Percentiles rank a stretch among this genome's conserved stretches.
Conservation (phyloP, 2,329 filamentous ascomycete species). For the Cladophialophora immunda region DNA sequence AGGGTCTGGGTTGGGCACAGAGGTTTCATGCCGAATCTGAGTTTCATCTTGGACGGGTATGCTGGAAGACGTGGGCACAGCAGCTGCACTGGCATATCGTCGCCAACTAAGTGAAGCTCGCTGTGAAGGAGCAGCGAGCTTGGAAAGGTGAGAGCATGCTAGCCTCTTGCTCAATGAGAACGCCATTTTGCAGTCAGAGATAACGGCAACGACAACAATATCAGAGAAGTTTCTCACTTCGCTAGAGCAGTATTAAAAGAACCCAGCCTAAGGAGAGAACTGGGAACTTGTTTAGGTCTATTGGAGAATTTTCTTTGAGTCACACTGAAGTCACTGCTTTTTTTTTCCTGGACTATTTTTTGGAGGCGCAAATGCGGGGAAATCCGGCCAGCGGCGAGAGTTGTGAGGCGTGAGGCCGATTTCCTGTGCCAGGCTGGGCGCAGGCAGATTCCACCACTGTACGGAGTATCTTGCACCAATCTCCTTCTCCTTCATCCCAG, state of each 20-base stretch:
- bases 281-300: background rate
- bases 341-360: background rate
- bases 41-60: slow-evolving; percentile 30
- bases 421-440: background rate
- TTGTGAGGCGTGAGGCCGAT: background rate
- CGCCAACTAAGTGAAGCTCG: slow-evolving; percentile 29
- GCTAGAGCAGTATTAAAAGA: background rate
- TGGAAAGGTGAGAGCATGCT: slow-evolving; percentile 21
- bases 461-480: background rate
- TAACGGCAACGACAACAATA: background rate
- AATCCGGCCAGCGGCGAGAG: background rate
- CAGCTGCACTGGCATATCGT: slow-evolving; percentile 38
- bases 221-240: background rate
- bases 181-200: slow-evolving; percentile 23
- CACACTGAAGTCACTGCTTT: slow-evolving; percentile 12
- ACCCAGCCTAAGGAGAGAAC: background rate
- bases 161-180: slow-evolving; percentile 27
- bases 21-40: slow-evolving; percentile 55
- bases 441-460: background rate
- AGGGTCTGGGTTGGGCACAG: slow-evolving; percentile 75
- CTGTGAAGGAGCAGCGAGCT: slow-evolving; percentile 21
- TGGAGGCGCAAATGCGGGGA: slow-evolving; percentile 15
- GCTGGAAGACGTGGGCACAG: slow-evolving; percentile 39
- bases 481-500: background rate
- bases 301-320: slow-evolving; percentile 10